phyloP scores from a whole-genome alignment of 2,329 filamentous ascomycete species.

The Fusarium staphyleae region DNA sequence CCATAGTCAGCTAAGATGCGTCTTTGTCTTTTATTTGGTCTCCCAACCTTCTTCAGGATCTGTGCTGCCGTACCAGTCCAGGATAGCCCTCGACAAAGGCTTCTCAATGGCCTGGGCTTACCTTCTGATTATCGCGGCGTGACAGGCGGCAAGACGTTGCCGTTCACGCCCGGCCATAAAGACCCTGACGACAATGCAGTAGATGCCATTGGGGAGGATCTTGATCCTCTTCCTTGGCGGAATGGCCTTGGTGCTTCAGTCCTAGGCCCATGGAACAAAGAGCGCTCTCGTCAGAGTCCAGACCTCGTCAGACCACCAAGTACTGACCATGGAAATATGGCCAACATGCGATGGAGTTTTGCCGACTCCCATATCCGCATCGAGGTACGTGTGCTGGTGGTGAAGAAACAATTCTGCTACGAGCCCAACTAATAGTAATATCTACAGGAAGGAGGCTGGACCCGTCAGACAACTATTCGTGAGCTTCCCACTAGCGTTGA shows the following conservation, averaged over 20 bases:
- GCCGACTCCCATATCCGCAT: slow-evolving; percentile 70
- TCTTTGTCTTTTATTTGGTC: slow-evolving; percentile 17
- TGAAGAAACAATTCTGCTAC: background rate
- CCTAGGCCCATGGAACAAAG: slow-evolving; percentile 73
- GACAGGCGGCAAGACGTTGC: slow-evolving; percentile 47
- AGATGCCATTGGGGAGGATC: slow-evolving; percentile 64
- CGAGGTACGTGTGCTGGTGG: slow-evolving; percentile 53
- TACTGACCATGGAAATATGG: slow-evolving; percentile 74
- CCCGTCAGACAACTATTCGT: slow-evolving; percentile 72
- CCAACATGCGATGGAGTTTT: slow-evolving; percentile 77
- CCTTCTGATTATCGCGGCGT: slow-evolving; percentile 52
- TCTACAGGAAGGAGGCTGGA: slow-evolving; percentile 75
- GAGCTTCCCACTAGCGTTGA: slow-evolving; percentile 72
- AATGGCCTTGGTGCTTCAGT: slow-evolving; percentile 71
- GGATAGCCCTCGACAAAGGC: slow-evolving; percentile 63
- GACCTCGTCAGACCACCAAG: slow-evolving; percentile 75
- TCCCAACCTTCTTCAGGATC: slow-evolving; percentile 23
- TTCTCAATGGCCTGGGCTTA: slow-evolving; percentile 58
- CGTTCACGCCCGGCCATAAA: slow-evolving; percentile 65
- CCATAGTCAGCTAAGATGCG: slow-evolving; percentile 10
- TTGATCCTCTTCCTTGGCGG: slow-evolving; percentile 71
- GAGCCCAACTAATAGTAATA: background rate
- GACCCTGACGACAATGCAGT: slow-evolving; percentile 70
- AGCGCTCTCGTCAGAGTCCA: slow-evolving; percentile 72
- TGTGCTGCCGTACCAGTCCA: slow-evolving; percentile 40